Conservation (phyloP, 805 yeast genomes). For the Starmerella cellae region DNA sequence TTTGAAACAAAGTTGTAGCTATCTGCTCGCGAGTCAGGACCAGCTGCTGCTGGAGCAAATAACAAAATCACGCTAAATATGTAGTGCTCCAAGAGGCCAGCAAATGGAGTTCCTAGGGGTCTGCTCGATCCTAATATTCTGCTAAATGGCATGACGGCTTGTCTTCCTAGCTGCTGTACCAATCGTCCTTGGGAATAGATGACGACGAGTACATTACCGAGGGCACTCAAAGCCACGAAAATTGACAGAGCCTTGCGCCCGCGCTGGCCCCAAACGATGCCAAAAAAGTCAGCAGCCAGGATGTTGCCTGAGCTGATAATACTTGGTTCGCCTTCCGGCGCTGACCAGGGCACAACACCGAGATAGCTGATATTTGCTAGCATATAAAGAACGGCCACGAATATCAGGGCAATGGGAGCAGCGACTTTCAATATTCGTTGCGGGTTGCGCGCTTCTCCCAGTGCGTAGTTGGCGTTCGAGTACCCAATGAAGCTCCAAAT, state of each 20-base stretch:
- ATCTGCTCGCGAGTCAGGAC: conserved; percentile 38
- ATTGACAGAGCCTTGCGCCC: conserved; percentile 67
- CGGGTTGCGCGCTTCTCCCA: conserved; percentile 68
- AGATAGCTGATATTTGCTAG: conserved; percentile 66
- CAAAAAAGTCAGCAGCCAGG: conserved; percentile 65
- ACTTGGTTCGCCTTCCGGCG: conserved; percentile 26
- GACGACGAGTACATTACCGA: conserved; percentile 72
- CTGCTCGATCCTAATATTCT: conserved; percentile 53
- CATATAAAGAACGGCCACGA: conserved; percentile 53
- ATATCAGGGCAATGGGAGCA: conserved; percentile 58
- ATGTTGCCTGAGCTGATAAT: conserved; percentile 48
- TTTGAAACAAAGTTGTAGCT: conserved; percentile 73
- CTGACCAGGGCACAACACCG: conserved; percentile 28
- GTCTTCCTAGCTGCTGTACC: conserved; percentile 68
- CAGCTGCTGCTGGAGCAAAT: conserved; percentile 59
- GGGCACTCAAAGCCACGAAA: conserved; percentile 66
- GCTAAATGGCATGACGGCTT: conserved; percentile 66
- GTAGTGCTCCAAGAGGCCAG: conserved; percentile 67
- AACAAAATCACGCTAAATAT: conserved; percentile 59
- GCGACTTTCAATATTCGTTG: conserved; percentile 53
- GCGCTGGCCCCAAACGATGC: conserved; percentile 50
- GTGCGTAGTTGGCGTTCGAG: conserved; percentile 70
- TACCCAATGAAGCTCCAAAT: conserved; percentile 80
- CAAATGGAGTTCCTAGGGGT: conserved; percentile 62
- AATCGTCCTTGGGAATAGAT: conserved; percentile 73